Base-by-base conservation (phyloP, 768 basidiomycete species). In the Lactarius vividus region DNA sequence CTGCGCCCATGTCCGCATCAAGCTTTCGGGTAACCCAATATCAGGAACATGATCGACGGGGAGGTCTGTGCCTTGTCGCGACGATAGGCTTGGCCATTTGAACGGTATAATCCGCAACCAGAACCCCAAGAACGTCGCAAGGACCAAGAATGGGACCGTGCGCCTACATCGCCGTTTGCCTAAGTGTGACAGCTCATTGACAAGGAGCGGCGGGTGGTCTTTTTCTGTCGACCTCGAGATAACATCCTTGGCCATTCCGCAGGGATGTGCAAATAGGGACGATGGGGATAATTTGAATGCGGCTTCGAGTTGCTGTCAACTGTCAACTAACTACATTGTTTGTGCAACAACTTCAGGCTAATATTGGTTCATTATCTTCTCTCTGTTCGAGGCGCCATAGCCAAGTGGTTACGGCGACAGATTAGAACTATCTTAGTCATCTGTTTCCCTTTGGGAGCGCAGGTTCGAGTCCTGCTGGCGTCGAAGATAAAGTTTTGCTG, bases 361-460 rank as follows among this genome's bases (percentile, higher is more conserved):
- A 52, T 15, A 28, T 3, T 6, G 13, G 5, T 7, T 52, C 6
- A 16, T 28, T 13, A 15, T 15, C 26, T 7, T 13, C 26, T 4
- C 15, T 1, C 18, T 16, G 3, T 35, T 23, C 3, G 46, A 73
- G 85, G 84, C 85, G 84, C 86, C 85, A 86, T 87, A 85, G 85
- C 85, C 83, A 86, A 87, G 85, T 86, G 85, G 85, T 87, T 87
- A 87, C 83, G 82, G 85, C 85, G 86, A 86, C 84, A 85, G 84
- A 87, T 85, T 85, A 84, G 84, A 85, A 84, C 55, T 11, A 13
- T 15, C 33, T 63, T 54, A 40, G 18, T 65, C 64, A 69, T 69
- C 68, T 69, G 67, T 69, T 69, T 66, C 70, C 61, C 65, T 67
- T 71, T 52, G 65, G 61, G 70, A 66, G 69, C 69, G 70, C 62